Evolutionary conservation across 106 monocot species (phyloP).

Genomic region (Phalaenopsis aphrodite): DNA sequence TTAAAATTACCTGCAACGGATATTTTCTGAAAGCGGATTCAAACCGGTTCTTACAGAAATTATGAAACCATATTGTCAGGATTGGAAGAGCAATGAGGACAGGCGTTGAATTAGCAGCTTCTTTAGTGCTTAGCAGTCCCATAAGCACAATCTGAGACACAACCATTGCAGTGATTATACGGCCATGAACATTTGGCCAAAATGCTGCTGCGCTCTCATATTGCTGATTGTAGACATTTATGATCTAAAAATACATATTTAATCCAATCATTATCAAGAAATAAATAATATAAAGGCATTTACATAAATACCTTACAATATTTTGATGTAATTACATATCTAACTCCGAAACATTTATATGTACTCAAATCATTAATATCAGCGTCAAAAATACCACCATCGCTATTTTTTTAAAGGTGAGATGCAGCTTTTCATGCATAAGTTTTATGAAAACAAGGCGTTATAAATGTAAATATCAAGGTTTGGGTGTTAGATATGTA

Average conservation of each 20-base stretch:
- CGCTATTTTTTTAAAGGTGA: no score
- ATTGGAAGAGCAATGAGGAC: conserved; percentile 63
- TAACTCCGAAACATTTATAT: conserved; percentile 12
- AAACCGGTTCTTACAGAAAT: conserved; percentile 53
- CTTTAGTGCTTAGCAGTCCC: conserved; percentile 60
- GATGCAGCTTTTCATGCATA: no score
- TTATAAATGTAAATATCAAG: no score
- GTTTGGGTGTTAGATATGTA: no score
- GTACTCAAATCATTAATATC: background rate
- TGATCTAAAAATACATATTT: conserved; percentile 31
- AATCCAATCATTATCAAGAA: background rate
- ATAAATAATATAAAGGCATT: no score
- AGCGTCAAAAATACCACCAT: background rate
- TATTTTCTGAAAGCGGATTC: conserved; percentile 59
- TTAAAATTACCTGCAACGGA: conserved; percentile 54
- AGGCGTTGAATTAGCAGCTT: conserved; percentile 51
- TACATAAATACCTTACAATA: no score
- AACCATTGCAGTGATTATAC: conserved; percentile 54
- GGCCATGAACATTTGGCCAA: conserved; percentile 79
- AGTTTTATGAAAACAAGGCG: no score
- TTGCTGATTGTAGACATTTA: conserved; percentile 87
- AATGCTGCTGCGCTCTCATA: conserved; percentile 79
- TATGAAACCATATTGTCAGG: conserved; percentile 54
- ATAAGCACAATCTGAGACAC: conserved; percentile 63
- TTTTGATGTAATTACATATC: no score